Evolutionary conservation across 2,329 filamentous ascomycete genomes (phyloP).

Genomic region (Talaromyces piceae): DNA sequence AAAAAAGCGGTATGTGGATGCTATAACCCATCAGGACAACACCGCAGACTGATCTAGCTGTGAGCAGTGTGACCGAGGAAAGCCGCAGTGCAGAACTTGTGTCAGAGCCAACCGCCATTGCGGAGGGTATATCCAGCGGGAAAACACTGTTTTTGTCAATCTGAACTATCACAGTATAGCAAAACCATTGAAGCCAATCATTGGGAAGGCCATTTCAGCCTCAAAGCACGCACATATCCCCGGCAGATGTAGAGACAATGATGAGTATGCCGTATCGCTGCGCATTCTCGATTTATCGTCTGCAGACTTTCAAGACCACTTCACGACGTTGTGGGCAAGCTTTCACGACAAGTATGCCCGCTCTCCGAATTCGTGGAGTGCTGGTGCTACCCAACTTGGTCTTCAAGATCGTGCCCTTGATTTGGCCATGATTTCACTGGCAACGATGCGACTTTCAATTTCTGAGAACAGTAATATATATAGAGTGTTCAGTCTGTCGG

Average conservation of each 20-base stretch:
- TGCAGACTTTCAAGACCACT: constrained; percentile 7
- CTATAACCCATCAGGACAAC: neutral
- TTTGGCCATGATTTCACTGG: constrained; percentile 7
- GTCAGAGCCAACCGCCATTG: constrained; percentile 5
- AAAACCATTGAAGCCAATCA: constrained; percentile 4
- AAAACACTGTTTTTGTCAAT: constrained; percentile 7
- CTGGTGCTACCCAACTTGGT: neutral
- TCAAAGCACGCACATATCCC: neutral
- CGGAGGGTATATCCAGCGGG: constrained; percentile 3
- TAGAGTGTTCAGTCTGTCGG: constrained; percentile 6
- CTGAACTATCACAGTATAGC: constrained; percentile 3
- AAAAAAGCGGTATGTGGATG: neutral
- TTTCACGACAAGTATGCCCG: constrained; percentile 6
- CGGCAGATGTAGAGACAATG: neutral
- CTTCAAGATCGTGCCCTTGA: constrained; percentile 7
- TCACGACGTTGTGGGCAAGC: constrained; percentile 2
- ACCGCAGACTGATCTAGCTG: neutral
- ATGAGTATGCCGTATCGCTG: neutral
- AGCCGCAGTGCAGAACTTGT: constrained; percentile 4
- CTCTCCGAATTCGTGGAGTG: constrained; percentile 5
- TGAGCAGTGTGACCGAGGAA: constrained; percentile 4
- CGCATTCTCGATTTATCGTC: constrained; percentile 6
- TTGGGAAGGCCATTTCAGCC: constrained; percentile 3
- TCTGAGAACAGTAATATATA: constrained; percentile 1
- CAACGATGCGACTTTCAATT: constrained; percentile 8